A percentile compares a stretch with the other conserved stretches of the same genome.
Conservation (phyloP, 192 early-diverging fungal genomes). For the Phycomyces nitens region DNA sequence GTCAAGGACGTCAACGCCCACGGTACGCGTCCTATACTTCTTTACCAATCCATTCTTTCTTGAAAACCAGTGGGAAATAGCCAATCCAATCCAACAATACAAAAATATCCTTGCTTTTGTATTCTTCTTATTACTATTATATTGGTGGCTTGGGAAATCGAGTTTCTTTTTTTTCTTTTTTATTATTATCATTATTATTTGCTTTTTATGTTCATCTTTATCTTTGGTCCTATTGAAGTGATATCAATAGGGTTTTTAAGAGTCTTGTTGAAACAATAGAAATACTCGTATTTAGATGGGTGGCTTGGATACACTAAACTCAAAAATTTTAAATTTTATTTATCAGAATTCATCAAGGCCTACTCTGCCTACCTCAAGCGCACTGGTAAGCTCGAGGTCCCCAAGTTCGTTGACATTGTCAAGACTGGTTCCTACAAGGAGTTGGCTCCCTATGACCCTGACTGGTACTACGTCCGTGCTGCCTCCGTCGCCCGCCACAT, state of each 20-base stretch:
- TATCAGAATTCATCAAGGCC: constrained; percentile 91
- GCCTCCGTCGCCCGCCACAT: constrained; percentile 96
- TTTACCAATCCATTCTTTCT: no score
- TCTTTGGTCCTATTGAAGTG: no score
- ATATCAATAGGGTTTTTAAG: no score
- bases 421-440: constrained; percentile 98
- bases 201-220: background rate
- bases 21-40: constrained; percentile 34
- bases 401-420: constrained; percentile 98
- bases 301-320: no score
- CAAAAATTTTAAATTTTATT: no score
- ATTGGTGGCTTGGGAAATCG: no score
- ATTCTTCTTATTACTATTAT: no score
- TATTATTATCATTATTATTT: background rate
- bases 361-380: constrained; percentile 99
- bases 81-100: no score
- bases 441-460: constrained; percentile 94
- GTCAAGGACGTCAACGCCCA: constrained; percentile 97
- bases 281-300: no score
- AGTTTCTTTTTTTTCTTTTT: background rate
- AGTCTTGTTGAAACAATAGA: no score
- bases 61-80: no score
- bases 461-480: constrained; percentile 99
- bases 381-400: constrained; percentile 97
- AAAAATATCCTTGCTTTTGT: no score